These are phyloP conservation scores for Ganoderma resinaceum DNA, from an alignment of 1,284 basidiomycete genomes.

Conservation along the genomic window DNA sequence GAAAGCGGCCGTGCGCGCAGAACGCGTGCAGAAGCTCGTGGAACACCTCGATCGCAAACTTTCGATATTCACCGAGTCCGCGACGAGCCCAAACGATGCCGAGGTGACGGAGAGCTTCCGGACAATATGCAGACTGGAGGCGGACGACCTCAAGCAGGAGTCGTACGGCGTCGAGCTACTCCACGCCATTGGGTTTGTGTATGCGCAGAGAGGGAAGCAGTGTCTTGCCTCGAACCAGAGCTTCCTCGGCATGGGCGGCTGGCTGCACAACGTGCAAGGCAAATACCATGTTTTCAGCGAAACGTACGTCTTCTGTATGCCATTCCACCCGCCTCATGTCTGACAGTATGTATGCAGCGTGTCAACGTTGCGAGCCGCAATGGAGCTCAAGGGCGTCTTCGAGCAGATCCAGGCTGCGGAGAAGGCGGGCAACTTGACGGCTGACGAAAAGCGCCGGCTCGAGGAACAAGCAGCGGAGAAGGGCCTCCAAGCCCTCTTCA, in stretches of 20 bases:
- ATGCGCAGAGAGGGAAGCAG: conserved; percentile 84
- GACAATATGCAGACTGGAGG: conserved; percentile 84
- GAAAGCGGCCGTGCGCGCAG: conserved; percentile 83
- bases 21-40: conserved; percentile 84
- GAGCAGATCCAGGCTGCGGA: conserved; percentile 95
- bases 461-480: conserved; percentile 98
- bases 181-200: conserved; percentile 92
- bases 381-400: conserved; percentile 95
- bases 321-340: background rate
- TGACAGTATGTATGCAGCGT: conserved; percentile 59
- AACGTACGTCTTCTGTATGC: conserved; percentile 64
- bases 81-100: conserved; percentile 74
- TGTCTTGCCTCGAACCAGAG: conserved; percentile 82
- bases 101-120: conserved; percentile 76
- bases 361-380: conserved; percentile 86
- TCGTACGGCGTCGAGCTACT: conserved; percentile 94
- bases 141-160: conserved; percentile 89
- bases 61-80: conserved; percentile 92
- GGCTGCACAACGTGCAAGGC: conserved; percentile 94
- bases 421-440: conserved; percentile 82
- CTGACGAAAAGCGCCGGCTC: conserved; percentile 88
- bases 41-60: conserved; percentile 89
- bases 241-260: conserved; percentile 86
- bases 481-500: conserved; percentile 92
- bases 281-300: conserved; percentile 95